Conservation (phyloP, 129 eudicot genomes). For the Saposhnikovia divaricata region DNA sequence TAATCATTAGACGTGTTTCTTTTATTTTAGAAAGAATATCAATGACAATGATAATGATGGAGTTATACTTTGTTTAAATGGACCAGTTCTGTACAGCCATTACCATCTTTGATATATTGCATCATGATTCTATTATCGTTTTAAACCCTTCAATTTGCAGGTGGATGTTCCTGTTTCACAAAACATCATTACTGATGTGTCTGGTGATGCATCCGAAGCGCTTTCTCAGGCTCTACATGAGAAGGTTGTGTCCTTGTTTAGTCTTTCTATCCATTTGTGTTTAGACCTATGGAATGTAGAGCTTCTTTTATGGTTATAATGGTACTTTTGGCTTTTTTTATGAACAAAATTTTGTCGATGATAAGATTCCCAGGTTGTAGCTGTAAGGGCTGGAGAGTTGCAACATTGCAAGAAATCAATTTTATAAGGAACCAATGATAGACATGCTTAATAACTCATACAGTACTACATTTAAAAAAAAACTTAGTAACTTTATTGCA, state of each 20-base stretch:
- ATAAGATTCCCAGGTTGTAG: not conserved
- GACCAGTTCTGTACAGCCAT: not conserved
- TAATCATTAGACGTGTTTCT: not conserved
- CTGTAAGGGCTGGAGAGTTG: too few relatives aligned
- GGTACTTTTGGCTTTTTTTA: not conserved
- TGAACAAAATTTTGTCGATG: too few relatives aligned
- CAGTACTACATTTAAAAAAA: too few relatives aligned
- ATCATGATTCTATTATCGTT: not conserved
- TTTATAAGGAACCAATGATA: too few relatives aligned
- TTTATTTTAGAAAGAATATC: not conserved
- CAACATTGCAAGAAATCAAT: too few relatives aligned
- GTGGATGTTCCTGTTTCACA: constrained; percentile 26
- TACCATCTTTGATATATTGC: not conserved
- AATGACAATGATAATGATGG: not conserved
- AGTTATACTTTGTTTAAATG: not conserved
- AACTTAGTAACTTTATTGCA: too few relatives aligned
- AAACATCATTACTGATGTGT: constrained; percentile 20
- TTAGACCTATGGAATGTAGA: not conserved
- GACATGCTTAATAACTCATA: too few relatives aligned
- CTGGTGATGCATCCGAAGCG: constrained; percentile 52
- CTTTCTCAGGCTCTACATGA: constrained; percentile 86
- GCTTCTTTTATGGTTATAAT: not conserved
- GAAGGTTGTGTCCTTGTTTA: constrained; percentile 36
- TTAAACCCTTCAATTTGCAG: constrained; percentile 13
- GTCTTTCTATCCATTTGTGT: not conserved